A percentile compares a stretch with the other conserved stretches of the same genome.
Conservation (phyloP, 1,284 basidiomycete species). For the Mycosarcoma mackinlayi region DNA sequence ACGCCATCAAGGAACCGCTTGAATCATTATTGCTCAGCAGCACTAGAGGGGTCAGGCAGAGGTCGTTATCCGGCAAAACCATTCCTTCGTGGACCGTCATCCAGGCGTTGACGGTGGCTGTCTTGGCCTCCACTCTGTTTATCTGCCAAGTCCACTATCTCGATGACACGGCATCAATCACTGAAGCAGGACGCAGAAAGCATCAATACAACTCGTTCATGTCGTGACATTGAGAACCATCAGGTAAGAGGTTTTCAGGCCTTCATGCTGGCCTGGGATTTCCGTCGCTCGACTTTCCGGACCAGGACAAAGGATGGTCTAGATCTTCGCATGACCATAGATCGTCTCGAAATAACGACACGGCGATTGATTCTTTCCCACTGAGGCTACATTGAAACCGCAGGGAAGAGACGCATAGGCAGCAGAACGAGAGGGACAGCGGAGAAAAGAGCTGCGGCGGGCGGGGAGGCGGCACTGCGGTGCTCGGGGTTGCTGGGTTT, state of each 20-base stretch:
- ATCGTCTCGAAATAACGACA: slow-evolving; percentile 2
- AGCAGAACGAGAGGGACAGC: not conserved
- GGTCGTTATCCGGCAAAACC: slow-evolving; percentile 4
- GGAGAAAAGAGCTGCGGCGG: slow-evolving; percentile 8
- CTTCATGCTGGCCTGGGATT: too few relatives aligned
- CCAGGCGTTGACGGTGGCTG: slow-evolving; percentile 4
- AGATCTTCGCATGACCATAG: not conserved
- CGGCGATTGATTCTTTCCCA: slow-evolving; percentile 15
- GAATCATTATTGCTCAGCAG: not conserved
- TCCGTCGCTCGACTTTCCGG: too few relatives aligned
- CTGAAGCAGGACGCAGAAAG: too few relatives aligned
- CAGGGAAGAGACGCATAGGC: not conserved
- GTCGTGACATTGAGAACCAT: too few relatives aligned
- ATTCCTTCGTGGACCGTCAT: not conserved
- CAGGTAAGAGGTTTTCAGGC: too few relatives aligned
- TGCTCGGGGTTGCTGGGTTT: slow-evolving; percentile 29
- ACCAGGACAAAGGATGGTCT: not conserved
- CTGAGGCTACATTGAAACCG: too few relatives aligned
- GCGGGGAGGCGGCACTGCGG: slow-evolving; percentile 13
- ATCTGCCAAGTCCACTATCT: too few relatives aligned
- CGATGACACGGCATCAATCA: too few relatives aligned
- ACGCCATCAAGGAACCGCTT: not conserved
- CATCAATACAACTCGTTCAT: too few relatives aligned
- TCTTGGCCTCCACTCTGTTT: not conserved
- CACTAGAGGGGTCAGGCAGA: not conserved